These are phyloP conservation scores for Lentinula aciculospora DNA, from an alignment of 768 basidiomycete genomes.

Conservation along the genomic window DNA sequence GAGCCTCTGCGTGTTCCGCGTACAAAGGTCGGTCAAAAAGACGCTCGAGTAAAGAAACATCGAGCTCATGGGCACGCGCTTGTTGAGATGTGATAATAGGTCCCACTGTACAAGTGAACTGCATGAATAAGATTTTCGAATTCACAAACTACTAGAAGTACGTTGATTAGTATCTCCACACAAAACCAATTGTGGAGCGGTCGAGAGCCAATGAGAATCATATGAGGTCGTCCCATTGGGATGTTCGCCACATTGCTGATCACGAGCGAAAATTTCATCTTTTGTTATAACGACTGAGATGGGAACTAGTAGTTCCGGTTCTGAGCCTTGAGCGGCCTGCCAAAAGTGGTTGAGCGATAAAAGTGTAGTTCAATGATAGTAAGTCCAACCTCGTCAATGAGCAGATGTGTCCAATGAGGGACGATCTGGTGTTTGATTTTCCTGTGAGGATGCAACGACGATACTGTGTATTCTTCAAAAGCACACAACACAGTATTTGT, in stretches of 20 bases:
- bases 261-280: conserved; percentile 12
- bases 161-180: conserved; percentile 49
- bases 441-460: conserved; percentile 32
- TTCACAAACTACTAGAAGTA: conserved; percentile 18
- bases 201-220: conserved; percentile 9
- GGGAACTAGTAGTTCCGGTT: conserved; percentile 44
- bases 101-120: conserved; percentile 29
- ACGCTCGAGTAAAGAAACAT: conserved; percentile 44
- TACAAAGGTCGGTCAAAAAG: conserved; percentile 40
- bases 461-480: conserved; percentile 33
- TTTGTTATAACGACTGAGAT: conserved; percentile 38
- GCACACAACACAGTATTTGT: conserved; percentile 34
- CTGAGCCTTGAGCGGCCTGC: conserved; percentile 48
- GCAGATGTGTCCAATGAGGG: conserved; percentile 48
- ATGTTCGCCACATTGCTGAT: not conserved
- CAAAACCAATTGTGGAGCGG: conserved; percentile 40
- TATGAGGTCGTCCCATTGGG: not conserved
- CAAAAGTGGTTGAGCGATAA: not conserved
- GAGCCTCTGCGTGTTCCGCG: conserved; percentile 17
- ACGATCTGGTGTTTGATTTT: conserved; percentile 17
- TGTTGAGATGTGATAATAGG: conserved; percentile 40
- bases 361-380: not conserved
- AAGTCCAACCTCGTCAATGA: conserved; percentile 40
- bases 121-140: not conserved
- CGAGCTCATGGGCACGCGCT: conserved; percentile 38